A percentile compares a stretch with the other conserved stretches of the same genome.
Conservation (phyloP, 2,329 filamentous ascomycete species). For the Claviceps sp. region DNA sequence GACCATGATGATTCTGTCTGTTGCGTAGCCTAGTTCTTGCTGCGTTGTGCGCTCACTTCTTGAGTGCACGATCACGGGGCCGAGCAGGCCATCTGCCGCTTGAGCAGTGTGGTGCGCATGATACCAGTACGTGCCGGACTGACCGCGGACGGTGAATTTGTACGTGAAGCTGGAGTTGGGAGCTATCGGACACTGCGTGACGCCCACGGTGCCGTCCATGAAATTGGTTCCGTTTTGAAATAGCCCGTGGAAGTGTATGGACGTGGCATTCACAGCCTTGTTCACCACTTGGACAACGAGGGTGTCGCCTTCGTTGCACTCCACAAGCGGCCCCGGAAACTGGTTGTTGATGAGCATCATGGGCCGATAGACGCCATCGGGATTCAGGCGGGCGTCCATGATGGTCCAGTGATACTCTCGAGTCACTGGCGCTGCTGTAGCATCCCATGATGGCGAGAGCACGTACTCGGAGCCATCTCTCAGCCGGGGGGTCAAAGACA, state of each 20-base stretch:
- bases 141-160: conserved; percentile 46
- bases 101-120: conserved; percentile 53
- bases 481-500: conserved; percentile 12
- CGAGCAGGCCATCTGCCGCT: conserved; percentile 55
- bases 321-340: conserved; percentile 61
- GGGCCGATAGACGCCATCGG: conserved; percentile 42
- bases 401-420: conserved; percentile 50
- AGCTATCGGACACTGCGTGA: conserved; percentile 54
- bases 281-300: conserved; percentile 59
- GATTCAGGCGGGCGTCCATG: conserved; percentile 41
- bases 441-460: conserved; percentile 43
- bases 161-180: conserved; percentile 52
- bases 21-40: conserved; percentile 16
- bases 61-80: conserved; percentile 53
- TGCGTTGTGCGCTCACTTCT: conserved; percentile 24
- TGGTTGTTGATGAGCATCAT: conserved; percentile 62
- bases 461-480: conserved; percentile 37
- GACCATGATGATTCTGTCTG: conserved; percentile 51
- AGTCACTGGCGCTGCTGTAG: conserved; percentile 30
- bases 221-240: conserved; percentile 62
- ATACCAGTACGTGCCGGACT: conserved; percentile 42
- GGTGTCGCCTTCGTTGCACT: conserved; percentile 60
- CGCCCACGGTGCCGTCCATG: conserved; percentile 59
- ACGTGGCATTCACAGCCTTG: conserved; percentile 49
- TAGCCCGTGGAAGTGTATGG: conserved; percentile 66